Percentiles rank a stretch among this genome's conserved stretches.
phyloP scores from a whole-genome alignment of 257 asterid species.

The Salvia miltiorrhiza region DNA sequence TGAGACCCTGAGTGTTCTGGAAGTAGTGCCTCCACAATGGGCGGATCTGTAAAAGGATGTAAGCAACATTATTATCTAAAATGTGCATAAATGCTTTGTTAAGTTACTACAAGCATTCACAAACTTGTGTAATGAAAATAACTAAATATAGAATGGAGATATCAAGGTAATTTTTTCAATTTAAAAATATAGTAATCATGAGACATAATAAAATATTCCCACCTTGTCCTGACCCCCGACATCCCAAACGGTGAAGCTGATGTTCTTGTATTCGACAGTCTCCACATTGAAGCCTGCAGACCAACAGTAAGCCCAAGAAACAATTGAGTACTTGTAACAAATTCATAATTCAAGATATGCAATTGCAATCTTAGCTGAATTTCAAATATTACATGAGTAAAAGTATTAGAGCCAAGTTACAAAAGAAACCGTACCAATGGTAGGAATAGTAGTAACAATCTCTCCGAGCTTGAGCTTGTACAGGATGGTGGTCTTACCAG shows the following conservation, averaged over 20 bases:
- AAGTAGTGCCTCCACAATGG: constrained; percentile 99
- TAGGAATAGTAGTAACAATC: constrained; percentile 63
- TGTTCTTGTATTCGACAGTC: constrained; percentile 71
- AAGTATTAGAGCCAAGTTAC: constrained; percentile 3
- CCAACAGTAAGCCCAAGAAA: constrained; percentile 4
- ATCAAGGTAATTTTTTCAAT: background rate
- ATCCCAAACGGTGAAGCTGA: constrained; percentile 73
- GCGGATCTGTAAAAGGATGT: constrained; percentile 61
- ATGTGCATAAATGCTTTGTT: background rate
- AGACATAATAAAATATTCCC: background rate
- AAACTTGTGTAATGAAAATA: background rate
- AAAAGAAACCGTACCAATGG: constrained; percentile 42
- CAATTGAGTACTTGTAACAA: background rate
- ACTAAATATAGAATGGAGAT: background rate
- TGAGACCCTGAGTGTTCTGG: constrained; percentile 95
- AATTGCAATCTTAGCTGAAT: background rate
- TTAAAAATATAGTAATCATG: background rate
- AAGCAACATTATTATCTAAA: background rate
- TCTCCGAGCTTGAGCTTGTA: constrained; percentile 73
- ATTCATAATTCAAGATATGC: constrained; percentile 8
- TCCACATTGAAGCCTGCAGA: constrained; percentile 58
- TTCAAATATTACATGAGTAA: background rate
- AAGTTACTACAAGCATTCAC: background rate
- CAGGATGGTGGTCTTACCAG: constrained; percentile 66
- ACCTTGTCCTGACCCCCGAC: constrained; percentile 75